Conservation (phyloP, 352 stramenopile species). For the Globisporangium carolinianum region DNA sequence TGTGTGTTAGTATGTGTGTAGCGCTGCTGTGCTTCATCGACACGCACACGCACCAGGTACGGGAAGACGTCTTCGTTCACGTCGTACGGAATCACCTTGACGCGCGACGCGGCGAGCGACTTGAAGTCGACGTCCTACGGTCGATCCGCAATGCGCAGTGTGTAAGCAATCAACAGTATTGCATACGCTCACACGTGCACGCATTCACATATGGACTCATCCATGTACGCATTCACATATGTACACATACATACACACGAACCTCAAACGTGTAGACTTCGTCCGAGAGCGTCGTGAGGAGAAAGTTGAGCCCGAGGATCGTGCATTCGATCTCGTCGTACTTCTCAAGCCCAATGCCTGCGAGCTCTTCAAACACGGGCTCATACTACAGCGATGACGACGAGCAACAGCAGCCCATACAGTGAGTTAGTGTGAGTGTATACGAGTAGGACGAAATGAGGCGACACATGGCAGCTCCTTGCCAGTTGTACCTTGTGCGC, state of each 20-base stretch:
- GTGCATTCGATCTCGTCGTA: slow-evolving; percentile 96
- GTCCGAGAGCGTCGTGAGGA: slow-evolving; percentile 92
- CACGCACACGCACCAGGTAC: slow-evolving; percentile 52
- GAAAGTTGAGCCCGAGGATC: slow-evolving; percentile 96
- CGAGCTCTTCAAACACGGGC: slow-evolving; percentile 56
- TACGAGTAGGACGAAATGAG: background rate
- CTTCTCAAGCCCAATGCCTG: slow-evolving; percentile 79
- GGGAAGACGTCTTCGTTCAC: slow-evolving; percentile 77
- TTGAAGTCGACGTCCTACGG: slow-evolving; percentile 72
- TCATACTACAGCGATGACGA: slow-evolving; percentile 39
- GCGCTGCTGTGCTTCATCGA: background rate
- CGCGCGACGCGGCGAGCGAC: slow-evolving; percentile 59
- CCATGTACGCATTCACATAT: background rate
- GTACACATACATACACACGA: background rate
- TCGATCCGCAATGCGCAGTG: too few species aligned
- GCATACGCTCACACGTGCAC: background rate
- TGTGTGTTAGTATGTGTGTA: background rate
- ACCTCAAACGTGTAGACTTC: slow-evolving; percentile 98
- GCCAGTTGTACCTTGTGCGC: slow-evolving; percentile 62
- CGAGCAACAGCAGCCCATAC: slow-evolving; percentile 1
- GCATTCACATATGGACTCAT: too few species aligned
- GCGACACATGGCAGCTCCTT: background rate
- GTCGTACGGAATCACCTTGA: slow-evolving; percentile 76
- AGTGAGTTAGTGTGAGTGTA: background rate
- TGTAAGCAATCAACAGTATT: too few species aligned